Evolutionary conservation across 208 protist genomes (phyloP).

Genomic region (Giardia muris): DNA sequence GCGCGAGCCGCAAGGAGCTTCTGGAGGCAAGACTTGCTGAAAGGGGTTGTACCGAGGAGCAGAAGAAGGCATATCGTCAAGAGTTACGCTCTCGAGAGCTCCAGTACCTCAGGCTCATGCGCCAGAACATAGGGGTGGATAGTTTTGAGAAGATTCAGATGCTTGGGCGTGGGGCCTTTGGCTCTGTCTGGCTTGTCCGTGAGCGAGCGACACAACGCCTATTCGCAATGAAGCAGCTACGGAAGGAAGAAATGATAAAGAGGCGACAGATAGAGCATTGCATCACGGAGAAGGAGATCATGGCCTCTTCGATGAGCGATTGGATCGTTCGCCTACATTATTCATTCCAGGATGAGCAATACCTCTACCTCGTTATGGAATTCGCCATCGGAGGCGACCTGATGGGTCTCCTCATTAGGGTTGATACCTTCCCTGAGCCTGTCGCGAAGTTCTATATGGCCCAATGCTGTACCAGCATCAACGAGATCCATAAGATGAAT

Average conservation of each 20-base stretch:
- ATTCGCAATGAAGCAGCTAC: constrained; percentile 65
- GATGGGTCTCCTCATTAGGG: constrained; percentile 46
- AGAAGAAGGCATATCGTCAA: not conserved
- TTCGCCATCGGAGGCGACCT: constrained; percentile 73
- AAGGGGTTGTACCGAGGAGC: not conserved
- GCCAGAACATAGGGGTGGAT: not conserved
- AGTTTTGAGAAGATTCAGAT: not conserved
- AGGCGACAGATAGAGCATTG: constrained; percentile 65
- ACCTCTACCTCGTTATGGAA: constrained; percentile 75
- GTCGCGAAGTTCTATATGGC: not conserved
- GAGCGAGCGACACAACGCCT: constrained; percentile 31
- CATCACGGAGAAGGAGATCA: constrained; percentile 64
- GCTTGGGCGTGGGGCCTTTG: not conserved
- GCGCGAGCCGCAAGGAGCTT: not conserved
- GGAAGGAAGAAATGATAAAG: constrained; percentile 67
- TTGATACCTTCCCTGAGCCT: not conserved
- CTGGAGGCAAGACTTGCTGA: not conserved
- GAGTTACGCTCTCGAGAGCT: not conserved
- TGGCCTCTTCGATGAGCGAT: constrained; percentile 58
- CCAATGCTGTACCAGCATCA: not conserved
- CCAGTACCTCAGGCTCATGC: not conserved
- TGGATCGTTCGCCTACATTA: constrained; percentile 66
- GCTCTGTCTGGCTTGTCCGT: not conserved
- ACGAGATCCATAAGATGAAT: constrained; percentile 13
- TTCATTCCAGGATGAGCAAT: constrained; percentile 68